Evolutionary conservation across 169 alveolate genomes (phyloP), one percentile per base, ranked within the genome.

Genomic region (Eimeria necatrix): DNA sequence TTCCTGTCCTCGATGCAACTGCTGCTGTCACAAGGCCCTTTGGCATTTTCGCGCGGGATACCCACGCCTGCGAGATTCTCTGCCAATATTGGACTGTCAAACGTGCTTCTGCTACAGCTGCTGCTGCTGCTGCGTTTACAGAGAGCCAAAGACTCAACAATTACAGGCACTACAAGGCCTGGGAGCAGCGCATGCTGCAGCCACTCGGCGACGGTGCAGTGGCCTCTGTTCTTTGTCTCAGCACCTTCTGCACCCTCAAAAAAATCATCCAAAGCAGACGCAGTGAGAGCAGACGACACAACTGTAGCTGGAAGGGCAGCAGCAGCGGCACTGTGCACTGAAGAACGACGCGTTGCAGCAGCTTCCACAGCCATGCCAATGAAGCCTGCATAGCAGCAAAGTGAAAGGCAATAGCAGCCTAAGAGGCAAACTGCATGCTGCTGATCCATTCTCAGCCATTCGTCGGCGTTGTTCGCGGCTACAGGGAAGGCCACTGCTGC

Each of bases 301-400:
- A 3, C 78, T 12, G 78, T 24, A 68, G 78, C 78, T 14, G 78
- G 78, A 16, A 68, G 78, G 41, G 78, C n/a, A 14, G 78, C 78
- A 12, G 32, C 78, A n/a, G 78, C 78, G 32, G 78, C 32, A n/a
- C 32, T 7, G 9, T 24, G 46, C 2, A 68, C 78, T 68, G 78
- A 16, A 68, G 78, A 16, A 68, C 78, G 78, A 14, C 78, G 78
- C 78, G 32, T 52, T 68, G 78, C 78, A 68, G 78, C 78, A 68
- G 78, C 78, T 68, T 68, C 78, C 78, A 68, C 46, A 68, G 78
- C 78, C 12, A 68, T 18, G 78, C 78, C 78, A 18, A 68, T 14
- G n/a, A 68, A 68, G 46, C 41, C 78, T 24, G 46, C 78, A 24
- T 68, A 68, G 78, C 46, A 68, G 78, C 78, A 68, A 68, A 68